phyloP scores from a whole-genome alignment of 2,329 filamentous ascomycete species.

The Phialocephala sp. region DNA sequence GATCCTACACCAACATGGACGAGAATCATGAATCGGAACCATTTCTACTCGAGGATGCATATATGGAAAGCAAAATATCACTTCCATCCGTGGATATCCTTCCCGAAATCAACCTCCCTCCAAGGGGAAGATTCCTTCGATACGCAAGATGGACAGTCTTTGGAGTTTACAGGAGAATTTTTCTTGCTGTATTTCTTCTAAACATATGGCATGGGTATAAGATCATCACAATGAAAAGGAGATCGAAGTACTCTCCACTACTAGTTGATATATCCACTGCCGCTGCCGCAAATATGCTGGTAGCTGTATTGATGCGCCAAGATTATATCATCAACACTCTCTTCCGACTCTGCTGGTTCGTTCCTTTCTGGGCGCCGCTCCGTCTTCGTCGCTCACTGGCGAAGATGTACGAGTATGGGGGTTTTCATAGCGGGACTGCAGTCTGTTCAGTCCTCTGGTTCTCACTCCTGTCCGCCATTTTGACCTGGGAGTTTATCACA shows the following conservation, averaged over 20 bases:
- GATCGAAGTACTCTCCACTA: constrained; percentile 31
- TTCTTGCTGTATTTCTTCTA: constrained; percentile 56
- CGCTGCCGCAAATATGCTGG: constrained; percentile 50
- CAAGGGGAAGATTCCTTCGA: constrained; percentile 26
- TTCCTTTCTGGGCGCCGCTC: constrained; percentile 54
- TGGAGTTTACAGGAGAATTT: constrained; percentile 62
- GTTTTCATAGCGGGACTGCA: constrained; percentile 57
- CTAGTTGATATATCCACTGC: constrained; percentile 35
- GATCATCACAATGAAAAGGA: constrained; percentile 43
- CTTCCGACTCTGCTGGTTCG: constrained; percentile 52
- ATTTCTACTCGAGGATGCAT: constrained; percentile 19
- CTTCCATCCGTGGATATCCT: constrained; percentile 1
- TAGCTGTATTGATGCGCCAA: constrained; percentile 58
- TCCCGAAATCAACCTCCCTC: constrained; percentile 23
- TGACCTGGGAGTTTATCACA: constrained; percentile 33
- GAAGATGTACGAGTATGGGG: constrained; percentile 59
- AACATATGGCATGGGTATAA: constrained; percentile 52
- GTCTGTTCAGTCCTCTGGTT: constrained; percentile 56
- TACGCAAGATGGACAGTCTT: constrained; percentile 46
- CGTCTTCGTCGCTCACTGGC: constrained; percentile 53
- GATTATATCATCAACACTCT: constrained; percentile 58
- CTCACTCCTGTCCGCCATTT: constrained; percentile 44
- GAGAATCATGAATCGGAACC: constrained; percentile 21
- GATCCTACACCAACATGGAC: constrained; percentile 12
- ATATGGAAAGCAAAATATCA: constrained; percentile 18